Conservation (phyloP, 2,329 filamentous ascomycete species). For the Pestalotiopsis fici region DNA sequence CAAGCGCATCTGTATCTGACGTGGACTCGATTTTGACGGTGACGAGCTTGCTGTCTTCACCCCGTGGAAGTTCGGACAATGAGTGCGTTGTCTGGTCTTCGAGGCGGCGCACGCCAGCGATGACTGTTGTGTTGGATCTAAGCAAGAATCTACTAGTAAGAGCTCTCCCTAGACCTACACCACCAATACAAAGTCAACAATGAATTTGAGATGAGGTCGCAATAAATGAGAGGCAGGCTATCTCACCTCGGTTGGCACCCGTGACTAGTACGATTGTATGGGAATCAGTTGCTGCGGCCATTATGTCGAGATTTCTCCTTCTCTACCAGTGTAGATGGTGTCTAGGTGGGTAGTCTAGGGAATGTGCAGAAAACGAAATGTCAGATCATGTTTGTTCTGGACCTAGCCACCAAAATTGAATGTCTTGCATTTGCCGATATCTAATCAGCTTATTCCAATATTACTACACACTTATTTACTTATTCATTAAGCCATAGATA, state of each 20-base stretch:
- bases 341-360: background rate
- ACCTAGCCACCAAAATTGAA: too few species aligned
- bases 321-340: background rate
- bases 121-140: slow-evolving; percentile 50
- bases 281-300: background rate
- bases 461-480: too few species aligned
- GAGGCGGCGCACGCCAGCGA: slow-evolving; percentile 26
- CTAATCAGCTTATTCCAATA: too few species aligned
- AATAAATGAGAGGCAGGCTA: background rate
- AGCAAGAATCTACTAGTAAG: slow-evolving; percentile 29
- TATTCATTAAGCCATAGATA: too few species aligned
- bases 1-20: slow-evolving; percentile 25
- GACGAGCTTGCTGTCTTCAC: slow-evolving; percentile 28
- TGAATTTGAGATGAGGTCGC: background rate
- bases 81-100: slow-evolving; percentile 12
- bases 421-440: too few species aligned
- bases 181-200: background rate
- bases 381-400: too few species aligned
- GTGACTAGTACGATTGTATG: slow-evolving; percentile 9
- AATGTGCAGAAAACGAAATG: too few species aligned
- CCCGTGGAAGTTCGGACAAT: slow-evolving; percentile 29
- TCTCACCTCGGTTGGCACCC: slow-evolving; percentile 21
- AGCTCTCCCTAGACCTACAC: slow-evolving; percentile 18
- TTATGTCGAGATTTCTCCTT: background rate
- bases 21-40: slow-evolving; percentile 35